These are phyloP conservation scores for Przewalskia tangutica DNA, from an alignment of 257 asterid genomes.

Conservation along the genomic window DNA sequence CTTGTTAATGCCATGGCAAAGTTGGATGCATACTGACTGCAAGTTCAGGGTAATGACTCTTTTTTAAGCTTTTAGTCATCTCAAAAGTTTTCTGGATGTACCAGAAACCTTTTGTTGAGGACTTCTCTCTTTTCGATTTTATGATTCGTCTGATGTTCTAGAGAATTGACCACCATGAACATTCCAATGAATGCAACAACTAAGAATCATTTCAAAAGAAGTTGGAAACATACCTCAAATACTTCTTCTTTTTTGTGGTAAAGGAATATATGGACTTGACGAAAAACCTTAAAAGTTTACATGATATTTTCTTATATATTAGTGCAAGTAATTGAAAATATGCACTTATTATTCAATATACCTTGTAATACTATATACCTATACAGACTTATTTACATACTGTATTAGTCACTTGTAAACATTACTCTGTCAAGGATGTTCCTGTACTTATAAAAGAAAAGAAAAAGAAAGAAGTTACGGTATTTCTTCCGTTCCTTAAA, in stretches of 20 bases:
- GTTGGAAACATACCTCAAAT: background rate
- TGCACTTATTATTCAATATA: background rate
- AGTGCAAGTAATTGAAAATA: background rate
- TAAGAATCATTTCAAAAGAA: background rate
- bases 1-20: slow-evolving; percentile 6
- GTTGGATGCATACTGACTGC: background rate
- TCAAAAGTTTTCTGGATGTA: background rate
- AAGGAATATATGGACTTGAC: background rate
- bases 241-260: background rate
- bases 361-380: background rate
- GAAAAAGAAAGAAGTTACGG: background rate
- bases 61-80: background rate
- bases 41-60: background rate
- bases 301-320: background rate
- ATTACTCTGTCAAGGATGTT: background rate
- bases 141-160: background rate
- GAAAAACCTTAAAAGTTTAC: background rate
- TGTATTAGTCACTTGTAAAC: background rate
- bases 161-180: background rate
- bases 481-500: background rate
- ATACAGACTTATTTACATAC: background rate
- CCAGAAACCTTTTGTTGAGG: background rate
- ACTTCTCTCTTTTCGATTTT: background rate
- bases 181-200: background rate
- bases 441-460: background rate